Percentiles rank a stretch among this genome's conserved stretches.
These are phyloP conservation scores for Geosmithia putterillii DNA, from an alignment of 2,329 filamentous ascomycete species.

Conservation along the genomic window DNA sequence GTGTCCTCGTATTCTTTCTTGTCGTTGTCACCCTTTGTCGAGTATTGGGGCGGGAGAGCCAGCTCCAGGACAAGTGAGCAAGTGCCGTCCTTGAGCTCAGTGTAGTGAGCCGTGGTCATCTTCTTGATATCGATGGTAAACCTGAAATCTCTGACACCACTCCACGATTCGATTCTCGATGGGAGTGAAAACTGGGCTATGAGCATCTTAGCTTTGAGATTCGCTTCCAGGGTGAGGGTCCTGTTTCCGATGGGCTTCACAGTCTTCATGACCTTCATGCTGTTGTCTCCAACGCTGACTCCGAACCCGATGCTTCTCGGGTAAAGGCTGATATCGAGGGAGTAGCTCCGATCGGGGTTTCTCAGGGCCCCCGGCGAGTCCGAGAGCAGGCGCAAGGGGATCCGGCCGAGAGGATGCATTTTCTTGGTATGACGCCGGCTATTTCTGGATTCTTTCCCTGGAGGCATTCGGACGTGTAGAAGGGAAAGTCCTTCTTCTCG, in stretches of 20 bases:
- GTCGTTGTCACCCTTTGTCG: constrained; percentile 22
- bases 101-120: constrained; percentile 29
- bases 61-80: constrained; percentile 34
- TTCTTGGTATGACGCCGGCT: constrained; percentile 3
- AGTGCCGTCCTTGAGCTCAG: constrained; percentile 9
- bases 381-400: constrained; percentile 7
- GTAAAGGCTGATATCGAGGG: background rate
- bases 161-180: constrained; percentile 4
- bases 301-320: constrained; percentile 47
- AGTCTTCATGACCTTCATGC: constrained; percentile 48
- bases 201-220: constrained; percentile 15
- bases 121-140: constrained; percentile 30
- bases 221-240: constrained; percentile 15
- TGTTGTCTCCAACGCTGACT: constrained; percentile 35
- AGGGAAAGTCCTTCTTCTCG: background rate
- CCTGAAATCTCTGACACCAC: constrained; percentile 19
- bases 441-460: background rate
- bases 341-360: background rate
- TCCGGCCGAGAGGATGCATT: background rate
- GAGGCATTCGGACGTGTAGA: background rate
- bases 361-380: background rate
- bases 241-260: constrained; percentile 5
- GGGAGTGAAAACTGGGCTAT: constrained; percentile 16
- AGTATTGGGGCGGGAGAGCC: constrained; percentile 34
- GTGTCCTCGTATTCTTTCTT: constrained; percentile 11